Evolutionary conservation across 2,329 filamentous ascomycete genomes (phyloP).

Genomic region (Hortaea sp.): DNA sequence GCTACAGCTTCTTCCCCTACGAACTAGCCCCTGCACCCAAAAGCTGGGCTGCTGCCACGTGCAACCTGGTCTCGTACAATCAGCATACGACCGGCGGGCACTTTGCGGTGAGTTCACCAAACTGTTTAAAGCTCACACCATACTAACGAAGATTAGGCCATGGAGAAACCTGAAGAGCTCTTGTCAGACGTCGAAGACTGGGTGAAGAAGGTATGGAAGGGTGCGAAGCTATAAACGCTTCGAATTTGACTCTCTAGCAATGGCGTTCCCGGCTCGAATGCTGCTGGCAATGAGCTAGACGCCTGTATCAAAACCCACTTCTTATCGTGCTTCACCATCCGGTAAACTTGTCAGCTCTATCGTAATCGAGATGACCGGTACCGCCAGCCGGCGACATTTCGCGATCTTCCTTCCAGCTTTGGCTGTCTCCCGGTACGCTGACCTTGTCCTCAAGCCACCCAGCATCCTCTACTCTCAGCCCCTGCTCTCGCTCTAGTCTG

Average conservation of each 20-base stretch:
- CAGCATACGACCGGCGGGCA: conserved; percentile 31
- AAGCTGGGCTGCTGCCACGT: conserved; percentile 25
- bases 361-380: conserved; percentile 7
- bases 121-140: neutral
- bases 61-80: conserved; percentile 27
- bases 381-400: conserved; percentile 8
- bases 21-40: conserved; percentile 31
- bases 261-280: neutral
- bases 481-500: conserved; percentile 5
- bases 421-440: conserved; percentile 7
- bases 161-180: conserved; percentile 25
- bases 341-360: conserved; percentile 6
- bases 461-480: neutral
- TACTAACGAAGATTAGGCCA: conserved; percentile 16
- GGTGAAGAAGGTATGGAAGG: conserved; percentile 22
- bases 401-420: conserved; percentile 6
- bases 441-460: conserved; percentile 7
- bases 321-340: conserved; percentile 8
- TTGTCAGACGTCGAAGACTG: conserved; percentile 26
- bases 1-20: conserved; percentile 35
- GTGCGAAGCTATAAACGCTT: conserved; percentile 5
- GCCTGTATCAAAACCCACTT: too few relatives aligned
- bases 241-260: neutral
- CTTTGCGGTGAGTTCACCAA: conserved; percentile 25
- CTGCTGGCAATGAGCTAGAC: neutral